Evolutionary conservation across 1,284 basidiomycete species (phyloP).

Genomic region (Taiwanofungus camphoratus): DNA sequence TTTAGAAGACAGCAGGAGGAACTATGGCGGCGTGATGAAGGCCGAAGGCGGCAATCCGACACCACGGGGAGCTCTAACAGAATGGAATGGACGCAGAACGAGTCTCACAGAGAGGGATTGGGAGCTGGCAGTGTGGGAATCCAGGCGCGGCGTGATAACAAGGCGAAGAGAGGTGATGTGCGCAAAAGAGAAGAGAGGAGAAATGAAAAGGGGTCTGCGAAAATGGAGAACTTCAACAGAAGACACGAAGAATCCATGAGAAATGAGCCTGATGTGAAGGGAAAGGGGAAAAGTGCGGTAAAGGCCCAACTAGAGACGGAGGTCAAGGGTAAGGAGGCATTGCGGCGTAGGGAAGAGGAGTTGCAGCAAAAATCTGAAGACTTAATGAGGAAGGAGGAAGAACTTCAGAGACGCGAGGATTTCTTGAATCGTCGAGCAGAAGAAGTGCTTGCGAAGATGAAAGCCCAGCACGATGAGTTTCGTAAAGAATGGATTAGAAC

Average conservation of each 20-base stretch:
- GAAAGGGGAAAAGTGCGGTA: not conserved
- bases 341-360: constrained; percentile 1
- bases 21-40: not conserved
- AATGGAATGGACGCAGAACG: too few species aligned
- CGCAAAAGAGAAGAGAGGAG: constrained; percentile 1
- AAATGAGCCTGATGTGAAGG: not conserved
- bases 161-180: constrained; percentile 2
- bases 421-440: constrained; percentile 5
- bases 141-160: not conserved
- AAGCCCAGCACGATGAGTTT: constrained; percentile 6
- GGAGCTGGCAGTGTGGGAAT: constrained; percentile 1
- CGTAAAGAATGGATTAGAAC: constrained; percentile 5
- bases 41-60: not conserved
- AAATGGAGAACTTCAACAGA: not conserved
- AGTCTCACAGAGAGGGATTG: constrained; percentile 2
- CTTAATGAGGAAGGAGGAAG: constrained; percentile 6
- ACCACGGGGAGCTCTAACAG: not conserved
- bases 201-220: not conserved
- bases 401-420: constrained; percentile 6
- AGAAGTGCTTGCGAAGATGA: constrained; percentile 5
- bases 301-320: not conserved
- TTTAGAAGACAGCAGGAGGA: not conserved
- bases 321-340: constrained; percentile 1
- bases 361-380: constrained; percentile 4
- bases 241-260: not conserved